Base-by-base conservation (phyloP, 148 eudicot species). In the Rhododendron henanense region DNA sequence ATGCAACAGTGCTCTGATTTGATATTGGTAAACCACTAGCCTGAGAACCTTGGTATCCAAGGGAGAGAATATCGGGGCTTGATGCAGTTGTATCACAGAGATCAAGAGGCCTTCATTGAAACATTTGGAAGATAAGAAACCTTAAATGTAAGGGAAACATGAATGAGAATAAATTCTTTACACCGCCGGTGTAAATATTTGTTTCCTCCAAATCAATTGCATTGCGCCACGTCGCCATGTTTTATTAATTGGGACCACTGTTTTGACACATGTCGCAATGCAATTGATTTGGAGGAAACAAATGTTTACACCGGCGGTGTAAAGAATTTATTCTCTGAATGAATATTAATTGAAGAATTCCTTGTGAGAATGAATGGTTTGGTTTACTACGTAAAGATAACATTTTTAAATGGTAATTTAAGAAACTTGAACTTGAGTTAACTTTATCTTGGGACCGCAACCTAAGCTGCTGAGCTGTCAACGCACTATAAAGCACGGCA, bases 31-130 rank as follows among this genome's bases (percentile, higher is more conserved):
- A 74, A 73, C 90, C 90, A 83, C 85, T 79, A 76, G 86, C 28
- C n/a, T 85, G 91, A 48, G 88, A 85, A 84, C 90, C 88, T 91
- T 92, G 97, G 91, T 88, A 92, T 82, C 93, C 94, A 80, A 88
- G 87, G 78, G 93, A 50, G 85, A 91, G 86, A 69, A 89, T 75
- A 88, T 96, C 99, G 14, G 93, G 90, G 87, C 91, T 93, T 84
- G 99, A 81, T 86, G 87, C 83, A 88, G 87, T 85, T 83, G 89
- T 84, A 86, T 96, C 98, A 88, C 95, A 93, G 21, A 96, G 93
- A 89, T 94, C 99, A 86, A 94, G 95, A 84, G 99, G 99, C 91
- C 99, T 96, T 91, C 88, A 57, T 53, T 37, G 86, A 86, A 88
- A 83, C 2, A 81, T 33, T n/a, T 65, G 50, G 37, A 48, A 18